phyloP scores from a whole-genome alignment of 805 yeast genomes.

The Hanseniaspora occidentalis region DNA sequence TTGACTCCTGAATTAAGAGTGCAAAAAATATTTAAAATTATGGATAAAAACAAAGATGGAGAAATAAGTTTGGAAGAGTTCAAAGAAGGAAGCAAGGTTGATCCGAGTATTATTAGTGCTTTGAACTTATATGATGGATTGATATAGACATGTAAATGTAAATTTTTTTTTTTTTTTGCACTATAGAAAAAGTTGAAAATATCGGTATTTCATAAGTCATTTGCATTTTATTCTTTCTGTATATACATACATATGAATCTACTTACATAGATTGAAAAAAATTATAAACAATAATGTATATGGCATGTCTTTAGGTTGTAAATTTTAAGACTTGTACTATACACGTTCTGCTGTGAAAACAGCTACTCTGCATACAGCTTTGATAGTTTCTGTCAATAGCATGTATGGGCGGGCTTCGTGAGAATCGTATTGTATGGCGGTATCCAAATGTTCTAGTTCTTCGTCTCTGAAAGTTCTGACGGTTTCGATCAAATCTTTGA shows the following conservation, averaged over 20 bases:
- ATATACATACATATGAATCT: background rate
- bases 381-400: constrained; percentile 78
- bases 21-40: constrained; percentile 59
- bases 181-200: no score
- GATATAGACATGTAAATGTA: constrained; percentile 30
- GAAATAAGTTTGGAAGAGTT: constrained; percentile 76
- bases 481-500: constrained; percentile 42
- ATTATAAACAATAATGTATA: background rate
- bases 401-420: constrained; percentile 87
- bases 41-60: constrained; percentile 61
- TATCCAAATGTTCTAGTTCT: constrained; percentile 87
- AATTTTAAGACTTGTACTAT: constrained; percentile 20
- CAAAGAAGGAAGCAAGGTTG: constrained; percentile 65
- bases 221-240: background rate
- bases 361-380: constrained; percentile 73
- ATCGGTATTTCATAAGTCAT: background rate
- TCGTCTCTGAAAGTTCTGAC: constrained; percentile 81
- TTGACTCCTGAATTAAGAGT: constrained; percentile 84
- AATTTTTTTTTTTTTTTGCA: no score
- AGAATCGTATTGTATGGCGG: constrained; percentile 87
- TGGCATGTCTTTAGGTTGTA: background rate
- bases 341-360: constrained; percentile 84
- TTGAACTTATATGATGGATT: constrained; percentile 71
- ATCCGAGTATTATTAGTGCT: constrained; percentile 65
- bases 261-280: no score